phyloP scores from a whole-genome alignment of 306 rosid species.

The Glycine soja region DNA sequence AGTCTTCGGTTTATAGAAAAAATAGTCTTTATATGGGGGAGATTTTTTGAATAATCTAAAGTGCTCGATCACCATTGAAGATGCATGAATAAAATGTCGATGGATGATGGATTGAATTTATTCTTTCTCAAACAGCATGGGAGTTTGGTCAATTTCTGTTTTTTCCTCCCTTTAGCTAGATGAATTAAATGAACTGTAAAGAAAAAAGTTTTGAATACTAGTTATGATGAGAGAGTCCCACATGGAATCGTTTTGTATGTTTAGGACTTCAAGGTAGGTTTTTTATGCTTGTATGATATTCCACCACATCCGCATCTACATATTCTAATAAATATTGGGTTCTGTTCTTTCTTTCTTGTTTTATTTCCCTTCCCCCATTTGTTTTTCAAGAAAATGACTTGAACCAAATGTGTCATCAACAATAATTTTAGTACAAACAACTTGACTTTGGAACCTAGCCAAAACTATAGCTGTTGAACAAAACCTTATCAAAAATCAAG shows the following conservation, averaged over 20 bases:
- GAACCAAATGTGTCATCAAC: slow-evolving; percentile 54
- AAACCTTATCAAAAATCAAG: slow-evolving; percentile 26
- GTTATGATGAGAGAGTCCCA: slow-evolving; percentile 31
- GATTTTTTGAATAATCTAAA: slow-evolving; percentile 27
- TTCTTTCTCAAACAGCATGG: slow-evolving; percentile 29
- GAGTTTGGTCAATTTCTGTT: slow-evolving; percentile 43
- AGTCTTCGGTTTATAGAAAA: slow-evolving; percentile 26
- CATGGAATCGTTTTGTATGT: slow-evolving; percentile 42
- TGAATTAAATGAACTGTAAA: slow-evolving; percentile 49
- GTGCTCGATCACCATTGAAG: slow-evolving; percentile 34
- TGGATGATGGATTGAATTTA: slow-evolving; percentile 38
- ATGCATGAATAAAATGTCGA: slow-evolving; percentile 32
- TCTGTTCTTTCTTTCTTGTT: slow-evolving; percentile 17
- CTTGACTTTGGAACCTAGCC: slow-evolving; percentile 44
- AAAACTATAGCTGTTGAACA: slow-evolving; percentile 33
- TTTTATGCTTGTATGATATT: slow-evolving; percentile 48
- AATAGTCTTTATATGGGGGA: background rate
- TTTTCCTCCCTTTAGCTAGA: slow-evolving; percentile 32
- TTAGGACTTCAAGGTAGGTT: slow-evolving; percentile 47
- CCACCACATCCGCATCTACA: slow-evolving; percentile 41
- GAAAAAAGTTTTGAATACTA: slow-evolving; percentile 36
- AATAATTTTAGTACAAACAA: slow-evolving; percentile 33
- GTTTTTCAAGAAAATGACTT: slow-evolving; percentile 53
- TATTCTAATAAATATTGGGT: slow-evolving; percentile 22
- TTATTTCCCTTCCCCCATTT: background rate